Conservation (phyloP, 1,139 yeast species). For the Suhomyces bokatorum region DNA sequence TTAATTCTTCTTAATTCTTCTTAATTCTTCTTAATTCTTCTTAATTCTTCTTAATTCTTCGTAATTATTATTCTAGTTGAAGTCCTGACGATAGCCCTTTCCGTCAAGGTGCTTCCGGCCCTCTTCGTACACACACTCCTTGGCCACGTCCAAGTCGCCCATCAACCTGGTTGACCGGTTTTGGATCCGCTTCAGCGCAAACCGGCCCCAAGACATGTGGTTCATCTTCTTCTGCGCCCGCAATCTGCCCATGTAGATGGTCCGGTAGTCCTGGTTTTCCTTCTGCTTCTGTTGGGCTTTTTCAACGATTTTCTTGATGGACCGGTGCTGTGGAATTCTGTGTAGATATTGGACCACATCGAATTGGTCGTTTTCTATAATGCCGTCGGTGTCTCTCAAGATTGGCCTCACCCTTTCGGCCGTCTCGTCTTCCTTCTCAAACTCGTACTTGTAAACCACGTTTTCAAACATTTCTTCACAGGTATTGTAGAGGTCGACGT, state of each 20-base stretch:
- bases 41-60: too few species aligned
- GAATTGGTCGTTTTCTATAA: slow-evolving; percentile 11
- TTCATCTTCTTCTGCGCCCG: slow-evolving; percentile 9
- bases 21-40: too few species aligned
- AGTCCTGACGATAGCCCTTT: neutral
- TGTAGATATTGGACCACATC: slow-evolving; percentile 21
- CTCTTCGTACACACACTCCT: neutral
- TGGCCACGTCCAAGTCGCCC: neutral
- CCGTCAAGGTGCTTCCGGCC: neutral
- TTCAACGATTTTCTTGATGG: neutral
- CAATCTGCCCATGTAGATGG: slow-evolving; percentile 13
- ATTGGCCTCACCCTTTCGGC: slow-evolving; percentile 7
- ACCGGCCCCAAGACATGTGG: slow-evolving; percentile 11
- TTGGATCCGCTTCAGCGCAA: neutral
- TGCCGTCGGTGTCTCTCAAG: neutral
- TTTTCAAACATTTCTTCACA: slow-evolving; percentile 28
- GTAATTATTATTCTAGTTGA: neutral
- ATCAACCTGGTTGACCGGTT: neutral
- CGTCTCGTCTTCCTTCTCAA: slow-evolving; percentile 17
- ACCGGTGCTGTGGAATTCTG: neutral
- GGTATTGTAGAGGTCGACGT: slow-evolving; percentile 18
- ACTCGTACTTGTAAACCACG: slow-evolving; percentile 25
- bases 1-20: too few species aligned
- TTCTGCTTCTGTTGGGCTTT: neutral
- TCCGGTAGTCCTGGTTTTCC: slow-evolving; percentile 7